Conservation (phyloP, 768 basidiomycete species). For the Tulasnella sp. region DNA sequence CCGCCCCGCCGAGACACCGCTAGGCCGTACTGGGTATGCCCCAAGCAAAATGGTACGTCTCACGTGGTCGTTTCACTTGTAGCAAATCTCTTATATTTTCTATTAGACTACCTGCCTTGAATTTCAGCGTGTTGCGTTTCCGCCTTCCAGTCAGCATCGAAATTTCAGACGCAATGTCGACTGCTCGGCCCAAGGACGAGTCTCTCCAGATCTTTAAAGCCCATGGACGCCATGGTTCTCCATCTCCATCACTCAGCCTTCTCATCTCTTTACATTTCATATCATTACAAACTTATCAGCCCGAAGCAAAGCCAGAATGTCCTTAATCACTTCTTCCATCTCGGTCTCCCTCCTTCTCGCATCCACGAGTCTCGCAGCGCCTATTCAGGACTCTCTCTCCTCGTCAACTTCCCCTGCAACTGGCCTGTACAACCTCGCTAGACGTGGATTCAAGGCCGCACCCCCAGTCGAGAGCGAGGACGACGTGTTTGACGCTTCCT, state of each 20-base stretch:
- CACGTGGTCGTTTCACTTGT: too few species aligned
- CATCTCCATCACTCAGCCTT: neutral
- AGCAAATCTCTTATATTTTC: too few species aligned
- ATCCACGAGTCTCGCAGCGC: neutral
- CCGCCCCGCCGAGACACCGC: too few species aligned
- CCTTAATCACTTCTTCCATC: neutral
- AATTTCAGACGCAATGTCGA: neutral
- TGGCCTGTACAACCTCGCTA: neutral
- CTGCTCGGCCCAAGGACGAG: neutral
- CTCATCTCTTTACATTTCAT: neutral
- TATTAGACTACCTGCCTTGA: too few species aligned
- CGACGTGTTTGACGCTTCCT: slow-evolving; percentile 9
- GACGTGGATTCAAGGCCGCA: neutral
- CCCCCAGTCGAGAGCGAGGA: neutral
- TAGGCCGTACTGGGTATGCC: too few species aligned
- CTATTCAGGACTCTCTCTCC: neutral
- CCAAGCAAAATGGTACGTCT: too few species aligned
- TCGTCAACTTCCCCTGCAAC: neutral
- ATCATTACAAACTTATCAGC: neutral
- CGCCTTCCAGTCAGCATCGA: neutral
- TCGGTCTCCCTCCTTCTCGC: neutral
- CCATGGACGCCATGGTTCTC: neutral
- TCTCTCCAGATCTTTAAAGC: neutral
- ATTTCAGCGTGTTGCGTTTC: neutral
- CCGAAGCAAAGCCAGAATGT: neutral